These are phyloP conservation scores for Umbilicus rupestris DNA, from an alignment of 164 flowering plant species.

Conservation along the genomic window DNA sequence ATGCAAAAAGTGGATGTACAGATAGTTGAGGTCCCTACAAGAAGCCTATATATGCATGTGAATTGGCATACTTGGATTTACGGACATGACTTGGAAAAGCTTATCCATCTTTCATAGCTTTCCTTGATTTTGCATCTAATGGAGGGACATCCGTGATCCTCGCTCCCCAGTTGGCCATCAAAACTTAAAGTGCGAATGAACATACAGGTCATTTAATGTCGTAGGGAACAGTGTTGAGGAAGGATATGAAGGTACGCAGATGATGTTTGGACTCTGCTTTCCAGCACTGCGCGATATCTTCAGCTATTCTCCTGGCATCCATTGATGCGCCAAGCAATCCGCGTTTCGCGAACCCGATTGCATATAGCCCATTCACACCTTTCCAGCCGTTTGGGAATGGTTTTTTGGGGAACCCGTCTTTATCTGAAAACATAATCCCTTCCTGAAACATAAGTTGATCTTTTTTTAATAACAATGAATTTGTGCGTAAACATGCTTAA, in stretches of 20 bases:
- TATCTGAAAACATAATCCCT: constrained; percentile 46
- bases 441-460: constrained; percentile 29
- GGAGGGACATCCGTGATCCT: background rate
- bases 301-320: constrained; percentile 62
- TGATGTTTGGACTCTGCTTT: constrained; percentile 10
- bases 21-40: background rate
- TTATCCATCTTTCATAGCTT: background rate
- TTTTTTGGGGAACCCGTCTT: constrained; percentile 73
- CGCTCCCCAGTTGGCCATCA: background rate
- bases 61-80: background rate
- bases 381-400: constrained; percentile 85
- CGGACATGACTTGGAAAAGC: background rate
- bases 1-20: background rate
- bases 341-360: constrained; percentile 75
- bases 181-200: no score
- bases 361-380: constrained; percentile 63
- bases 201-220: no score
- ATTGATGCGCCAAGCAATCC: constrained; percentile 64
- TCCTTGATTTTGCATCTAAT: background rate
- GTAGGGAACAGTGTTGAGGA: background rate
- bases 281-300: constrained; percentile 56
- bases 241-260: background rate
- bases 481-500: background rate
- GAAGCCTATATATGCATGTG: background rate
- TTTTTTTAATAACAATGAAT: background rate